Conservation (phyloP, 1,284 basidiomycete species). For the Paramarasmius palmivorus region DNA sequence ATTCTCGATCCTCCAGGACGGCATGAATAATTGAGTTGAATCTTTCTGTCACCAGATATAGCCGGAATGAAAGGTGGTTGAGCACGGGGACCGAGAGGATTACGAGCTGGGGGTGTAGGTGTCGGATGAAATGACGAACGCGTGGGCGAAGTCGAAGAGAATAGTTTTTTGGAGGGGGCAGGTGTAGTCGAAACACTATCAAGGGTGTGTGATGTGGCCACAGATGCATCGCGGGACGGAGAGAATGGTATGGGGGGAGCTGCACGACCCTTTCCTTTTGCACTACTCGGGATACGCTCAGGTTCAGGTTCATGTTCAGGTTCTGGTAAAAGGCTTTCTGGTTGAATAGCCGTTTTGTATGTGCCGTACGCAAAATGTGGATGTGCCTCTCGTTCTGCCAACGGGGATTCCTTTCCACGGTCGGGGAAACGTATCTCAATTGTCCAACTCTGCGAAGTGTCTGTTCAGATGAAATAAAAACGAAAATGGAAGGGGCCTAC, state of each 20-base stretch:
- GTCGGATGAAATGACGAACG: constrained; percentile 27
- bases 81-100: constrained; percentile 53
- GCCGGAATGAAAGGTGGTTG: constrained; percentile 54
- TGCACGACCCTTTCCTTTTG: not conserved
- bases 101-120: constrained; percentile 40
- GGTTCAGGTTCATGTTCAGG: too few species aligned
- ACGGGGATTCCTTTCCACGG: not conserved
- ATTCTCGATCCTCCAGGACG: constrained; percentile 63
- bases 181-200: too few species aligned
- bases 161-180: not conserved
- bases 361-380: too few species aligned
- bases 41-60: constrained; percentile 43
- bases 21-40: constrained; percentile 51
- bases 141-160: constrained; percentile 19
- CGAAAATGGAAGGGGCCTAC: not conserved
- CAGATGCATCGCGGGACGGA: constrained; percentile 7
- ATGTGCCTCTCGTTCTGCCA: too few species aligned
- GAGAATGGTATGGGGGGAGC: constrained; percentile 10
- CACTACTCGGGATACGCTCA: not conserved
- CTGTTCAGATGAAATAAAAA: constrained; percentile 17
- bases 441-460: not conserved
- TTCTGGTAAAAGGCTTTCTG: too few species aligned
- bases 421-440: not conserved
- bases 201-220: too few species aligned
- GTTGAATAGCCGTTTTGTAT: too few species aligned